phyloP scores from a whole-genome alignment of 371 early-diverging fungal species.

The Actinomortierella ambigua region DNA sequence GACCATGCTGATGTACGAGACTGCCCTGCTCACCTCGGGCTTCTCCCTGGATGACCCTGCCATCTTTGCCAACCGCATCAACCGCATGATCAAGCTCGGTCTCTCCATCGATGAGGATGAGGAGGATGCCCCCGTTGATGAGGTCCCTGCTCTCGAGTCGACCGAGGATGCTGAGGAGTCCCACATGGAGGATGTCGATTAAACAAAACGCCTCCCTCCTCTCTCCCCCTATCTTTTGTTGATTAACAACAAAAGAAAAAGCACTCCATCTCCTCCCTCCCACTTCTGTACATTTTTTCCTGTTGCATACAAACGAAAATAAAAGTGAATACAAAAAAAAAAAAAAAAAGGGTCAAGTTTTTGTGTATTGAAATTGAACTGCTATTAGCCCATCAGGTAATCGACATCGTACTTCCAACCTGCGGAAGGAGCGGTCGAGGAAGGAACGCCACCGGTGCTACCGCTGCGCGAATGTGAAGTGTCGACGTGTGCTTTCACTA shows the following conservation, averaged over 20 bases:
- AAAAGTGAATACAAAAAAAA: too few relatives aligned
- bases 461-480: conserved; percentile 24
- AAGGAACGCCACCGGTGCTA: not conserved
- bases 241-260: too few relatives aligned
- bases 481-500: conserved; percentile 73
- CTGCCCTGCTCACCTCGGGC: conserved; percentile 94
- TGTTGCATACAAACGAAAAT: too few relatives aligned
- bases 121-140: conserved; percentile 57
- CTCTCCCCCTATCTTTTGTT: too few relatives aligned
- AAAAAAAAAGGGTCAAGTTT: too few relatives aligned
- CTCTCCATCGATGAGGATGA: conserved; percentile 89
- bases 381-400: conserved; percentile 18
- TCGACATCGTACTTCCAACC: conserved; percentile 10
- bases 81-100: conserved; percentile 98
- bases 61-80: conserved; percentile 93
- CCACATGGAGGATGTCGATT: conserved; percentile 98
- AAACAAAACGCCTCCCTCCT: conserved; percentile 54
- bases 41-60: conserved; percentile 96
- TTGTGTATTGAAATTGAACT: too few relatives aligned
- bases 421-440: not conserved
- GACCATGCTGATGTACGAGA: conserved; percentile 92
- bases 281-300: too few relatives aligned
- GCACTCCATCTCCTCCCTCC: too few relatives aligned
- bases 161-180: conserved; percentile 78
- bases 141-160: conserved; percentile 75